Base-by-base conservation (phyloP, 805 yeast genomes). In the Candida orba region DNA sequence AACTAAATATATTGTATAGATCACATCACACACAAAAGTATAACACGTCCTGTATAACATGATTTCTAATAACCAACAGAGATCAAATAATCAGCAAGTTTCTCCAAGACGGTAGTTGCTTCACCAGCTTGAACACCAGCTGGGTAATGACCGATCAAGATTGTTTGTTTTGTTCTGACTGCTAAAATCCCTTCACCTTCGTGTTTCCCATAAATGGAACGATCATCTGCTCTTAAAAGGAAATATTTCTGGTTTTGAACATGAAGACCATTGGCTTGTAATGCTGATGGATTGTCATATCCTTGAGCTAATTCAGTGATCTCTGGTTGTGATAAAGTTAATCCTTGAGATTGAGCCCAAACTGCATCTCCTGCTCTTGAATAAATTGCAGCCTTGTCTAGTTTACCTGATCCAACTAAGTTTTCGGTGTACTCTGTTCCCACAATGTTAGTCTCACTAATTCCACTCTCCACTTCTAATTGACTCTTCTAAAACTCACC, bases 81-180 rank as follows among this genome's bases (percentile, higher is more conserved):
- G 62, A 91, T 88, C 68, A 93, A 76, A 62, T 93, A 90, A 64
- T 93, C 98, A 38, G 95, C 98, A 71, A 93, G 75, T 60, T 88
- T 91, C 66, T 93, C 99, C 45, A 91, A 96, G 51, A 90, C 85
- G 58, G 84, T 79, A 47, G 97, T 85, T 42, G 98, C 98, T 62
- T 87, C 96, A 55, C 95, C 96, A 29, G 98, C 87, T 64, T 82
- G 91, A 38, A 86, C 84, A 44, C 90, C 90, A 12, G 85, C 78
- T 14, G 95, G 93, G 63, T 93, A 93, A 66, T 93, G 98, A n/a
- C 93, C 96, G 56, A 93, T 69, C 60, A 93, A 68, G 45, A 93
- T 79, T 27, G 97, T 89, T 68, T 91, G 98, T 61, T 80, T 86
- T 44, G 98, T 89, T 74, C 95, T 85, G 38, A 91, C 97, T 52